Evolutionary conservation across 176 grass and related monocot genomes (phyloP).

Genomic region (Bolboschoenus planiculmis): DNA sequence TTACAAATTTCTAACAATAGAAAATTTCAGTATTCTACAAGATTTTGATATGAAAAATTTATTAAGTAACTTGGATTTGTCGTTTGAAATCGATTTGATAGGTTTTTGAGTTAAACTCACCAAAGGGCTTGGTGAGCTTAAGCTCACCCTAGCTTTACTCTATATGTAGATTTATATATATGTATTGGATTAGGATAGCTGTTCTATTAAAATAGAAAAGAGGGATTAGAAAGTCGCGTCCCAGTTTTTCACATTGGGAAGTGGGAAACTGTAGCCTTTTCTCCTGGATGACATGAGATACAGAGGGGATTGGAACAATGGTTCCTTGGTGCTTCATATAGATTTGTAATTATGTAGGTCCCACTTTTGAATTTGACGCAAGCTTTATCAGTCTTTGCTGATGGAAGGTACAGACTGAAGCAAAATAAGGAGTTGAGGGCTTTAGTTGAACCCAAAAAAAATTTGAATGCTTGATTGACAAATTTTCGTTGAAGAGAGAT

Average conservation of each 20-base stretch:
- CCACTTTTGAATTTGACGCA: neutral
- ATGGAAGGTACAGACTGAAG: neutral
- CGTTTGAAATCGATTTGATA: too few relatives aligned
- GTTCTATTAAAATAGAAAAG: neutral
- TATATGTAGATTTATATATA: too few relatives aligned
- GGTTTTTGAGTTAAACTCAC: too few relatives aligned
- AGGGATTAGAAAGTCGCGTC: neutral
- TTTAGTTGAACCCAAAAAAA: neutral
- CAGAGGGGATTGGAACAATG: neutral
- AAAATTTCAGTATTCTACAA: too few relatives aligned
- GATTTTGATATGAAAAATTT: too few relatives aligned
- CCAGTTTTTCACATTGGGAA: too few relatives aligned
- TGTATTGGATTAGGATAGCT: neutral
- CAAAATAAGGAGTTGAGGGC: neutral
- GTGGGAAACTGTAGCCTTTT: neutral
- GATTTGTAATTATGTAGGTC: neutral
- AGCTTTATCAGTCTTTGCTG: neutral
- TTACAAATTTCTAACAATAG: too few relatives aligned
- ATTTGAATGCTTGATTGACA: neutral
- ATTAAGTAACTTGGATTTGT: too few relatives aligned
- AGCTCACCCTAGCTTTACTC: too few relatives aligned
- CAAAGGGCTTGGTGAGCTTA: too few relatives aligned
- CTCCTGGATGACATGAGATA: neutral
- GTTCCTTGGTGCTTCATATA: neutral
- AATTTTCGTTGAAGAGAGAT: neutral